Evolutionary conservation across 768 basidiomycete genomes (phyloP).

Genomic region (Podaxis mareebaensis): DNA sequence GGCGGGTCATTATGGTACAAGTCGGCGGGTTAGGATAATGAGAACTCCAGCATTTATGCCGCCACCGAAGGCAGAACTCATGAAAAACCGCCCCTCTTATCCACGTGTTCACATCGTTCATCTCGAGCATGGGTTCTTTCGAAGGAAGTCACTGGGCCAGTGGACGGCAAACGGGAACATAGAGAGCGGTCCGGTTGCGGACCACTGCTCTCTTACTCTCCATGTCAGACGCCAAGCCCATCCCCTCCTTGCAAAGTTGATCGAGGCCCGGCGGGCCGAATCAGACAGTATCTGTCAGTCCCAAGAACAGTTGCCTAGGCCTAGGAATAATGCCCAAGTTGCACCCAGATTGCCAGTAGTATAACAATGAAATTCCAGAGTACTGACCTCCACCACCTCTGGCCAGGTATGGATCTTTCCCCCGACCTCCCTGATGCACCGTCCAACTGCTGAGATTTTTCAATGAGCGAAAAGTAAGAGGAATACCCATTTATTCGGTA

Average conservation of each 20-base stretch:
- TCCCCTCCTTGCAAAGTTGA: neutral
- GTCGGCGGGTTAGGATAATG: neutral
- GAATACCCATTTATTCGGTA: too few relatives aligned
- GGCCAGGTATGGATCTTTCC: too few relatives aligned
- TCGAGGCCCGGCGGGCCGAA: neutral
- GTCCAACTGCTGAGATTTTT: too few relatives aligned
- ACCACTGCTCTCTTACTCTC: neutral
- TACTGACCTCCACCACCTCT: too few relatives aligned
- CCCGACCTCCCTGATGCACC: too few relatives aligned
- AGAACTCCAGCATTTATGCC: conserved; percentile 4
- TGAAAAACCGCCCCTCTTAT: neutral
- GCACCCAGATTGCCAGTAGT: too few relatives aligned
- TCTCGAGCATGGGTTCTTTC: neutral
- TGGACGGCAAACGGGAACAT: neutral
- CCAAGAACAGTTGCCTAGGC: too few relatives aligned
- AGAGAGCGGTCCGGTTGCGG: conserved; percentile 9
- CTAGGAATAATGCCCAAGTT: too few relatives aligned
- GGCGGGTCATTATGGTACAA: neutral
- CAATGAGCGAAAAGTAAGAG: too few relatives aligned
- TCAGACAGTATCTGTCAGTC: neutral
- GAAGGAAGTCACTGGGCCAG: conserved; percentile 3
- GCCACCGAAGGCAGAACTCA: neutral
- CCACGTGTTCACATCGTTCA: neutral
- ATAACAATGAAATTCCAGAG: too few relatives aligned
- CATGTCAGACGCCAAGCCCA: neutral